Conservation (phyloP, 441 rosid species). For the Flueggea neowawraea region DNA sequence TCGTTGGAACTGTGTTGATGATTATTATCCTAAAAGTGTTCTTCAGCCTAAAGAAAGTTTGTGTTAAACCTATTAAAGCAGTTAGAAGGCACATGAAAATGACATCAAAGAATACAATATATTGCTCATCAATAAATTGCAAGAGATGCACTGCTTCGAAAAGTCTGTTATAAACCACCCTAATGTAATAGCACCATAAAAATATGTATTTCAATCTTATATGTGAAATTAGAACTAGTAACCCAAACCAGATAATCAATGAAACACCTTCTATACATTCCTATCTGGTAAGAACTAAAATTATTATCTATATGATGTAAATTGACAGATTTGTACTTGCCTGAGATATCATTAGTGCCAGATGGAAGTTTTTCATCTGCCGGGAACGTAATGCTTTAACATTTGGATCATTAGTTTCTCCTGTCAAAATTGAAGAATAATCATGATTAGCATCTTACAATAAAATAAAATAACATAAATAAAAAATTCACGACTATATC, state of each 20-base stretch:
- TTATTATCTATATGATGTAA: not conserved
- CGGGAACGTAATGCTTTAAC: conserved; percentile 68
- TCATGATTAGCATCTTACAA: not conserved
- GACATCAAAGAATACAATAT: too few species aligned
- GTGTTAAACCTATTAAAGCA: too few species aligned
- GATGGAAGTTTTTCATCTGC: conserved; percentile 94
- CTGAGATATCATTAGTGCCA: conserved; percentile 91
- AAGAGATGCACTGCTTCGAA: too few species aligned
- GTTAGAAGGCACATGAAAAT: too few species aligned
- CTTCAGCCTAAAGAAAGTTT: too few species aligned
- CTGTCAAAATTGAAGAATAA: conserved; percentile 14
- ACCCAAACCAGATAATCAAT: too few species aligned
- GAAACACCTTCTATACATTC: conserved; percentile 5
- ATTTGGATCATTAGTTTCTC: conserved; percentile 41
- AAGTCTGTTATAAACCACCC: too few species aligned
- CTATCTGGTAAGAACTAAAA: not conserved
- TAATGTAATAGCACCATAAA: too few species aligned
- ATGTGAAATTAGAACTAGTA: too few species aligned
- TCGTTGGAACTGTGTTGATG: not conserved
- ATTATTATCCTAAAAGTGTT: conserved; percentile 1
- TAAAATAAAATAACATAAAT: not conserved
- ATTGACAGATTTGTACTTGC: conserved; percentile 25
- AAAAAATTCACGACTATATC: not conserved
- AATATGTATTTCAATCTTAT: too few species aligned
- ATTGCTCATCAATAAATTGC: too few species aligned